phyloP scores from a whole-genome alignment of 176 grass and related monocot species.

The Thalia dealbata region DNA sequence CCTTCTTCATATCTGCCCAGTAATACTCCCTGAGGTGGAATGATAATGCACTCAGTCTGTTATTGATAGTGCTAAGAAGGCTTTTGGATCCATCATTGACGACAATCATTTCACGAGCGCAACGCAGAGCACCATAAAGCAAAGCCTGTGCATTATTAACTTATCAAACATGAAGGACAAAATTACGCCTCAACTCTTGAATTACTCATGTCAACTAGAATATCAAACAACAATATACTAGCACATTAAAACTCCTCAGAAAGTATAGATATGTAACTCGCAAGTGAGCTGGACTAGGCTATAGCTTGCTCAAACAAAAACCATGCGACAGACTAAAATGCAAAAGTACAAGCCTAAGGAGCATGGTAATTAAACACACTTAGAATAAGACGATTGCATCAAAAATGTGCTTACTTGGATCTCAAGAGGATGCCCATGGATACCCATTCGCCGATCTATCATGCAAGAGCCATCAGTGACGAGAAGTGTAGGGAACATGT shows the following conservation, averaged over 20 bases:
- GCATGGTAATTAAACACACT: slow-evolving; percentile 1
- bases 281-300: neutral
- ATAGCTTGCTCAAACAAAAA: neutral
- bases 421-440: slow-evolving; percentile 86
- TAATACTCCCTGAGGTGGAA: slow-evolving; percentile 82
- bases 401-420: slow-evolving; percentile 46
- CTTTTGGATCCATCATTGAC: slow-evolving; percentile 44
- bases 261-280: neutral
- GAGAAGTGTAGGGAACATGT: slow-evolving; percentile 76
- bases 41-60: slow-evolving; percentile 68
- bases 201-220: neutral
- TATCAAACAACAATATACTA: neutral
- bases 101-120: slow-evolving; percentile 68
- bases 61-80: slow-evolving; percentile 64
- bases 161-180: neutral
- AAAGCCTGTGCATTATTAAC: slow-evolving; percentile 35
- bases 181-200: neutral
- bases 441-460: slow-evolving; percentile 81
- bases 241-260: no score
- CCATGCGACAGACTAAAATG: neutral
- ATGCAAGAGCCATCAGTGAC: slow-evolving; percentile 86
- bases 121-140: slow-evolving; percentile 69
- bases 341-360: neutral
- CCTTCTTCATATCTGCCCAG: slow-evolving; percentile 81
- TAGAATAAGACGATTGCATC: neutral